Percentiles rank a stretch among this genome's conserved stretches.
Evolutionary conservation across 495 filamentous ascomycete species (phyloP).

Genomic region (Hyaloscypha finlandica): DNA sequence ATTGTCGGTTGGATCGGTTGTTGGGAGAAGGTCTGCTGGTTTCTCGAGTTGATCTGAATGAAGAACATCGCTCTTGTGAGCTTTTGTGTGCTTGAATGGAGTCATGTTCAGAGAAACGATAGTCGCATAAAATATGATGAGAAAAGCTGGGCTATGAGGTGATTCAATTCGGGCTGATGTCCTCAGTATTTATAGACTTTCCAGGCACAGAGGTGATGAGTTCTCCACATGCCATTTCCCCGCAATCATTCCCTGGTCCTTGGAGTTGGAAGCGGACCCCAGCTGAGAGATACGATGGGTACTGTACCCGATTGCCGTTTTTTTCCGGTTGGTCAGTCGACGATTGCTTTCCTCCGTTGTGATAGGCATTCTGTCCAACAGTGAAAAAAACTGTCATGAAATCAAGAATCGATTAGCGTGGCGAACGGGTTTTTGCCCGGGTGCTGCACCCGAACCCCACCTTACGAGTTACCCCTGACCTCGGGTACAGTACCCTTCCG

Average conservation of each 20-base stretch:
- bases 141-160: background rate
- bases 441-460: background rate
- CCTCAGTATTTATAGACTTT: background rate
- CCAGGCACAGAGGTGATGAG: background rate
- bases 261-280: background rate
- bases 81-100: background rate
- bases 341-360: background rate
- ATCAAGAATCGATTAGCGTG: background rate
- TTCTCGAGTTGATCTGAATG: conserved; percentile 11
- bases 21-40: background rate
- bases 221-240: background rate
- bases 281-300: background rate
- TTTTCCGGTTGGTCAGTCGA: background rate
- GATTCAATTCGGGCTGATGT: background rate
- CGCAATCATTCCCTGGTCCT: background rate
- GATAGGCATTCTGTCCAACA: background rate
- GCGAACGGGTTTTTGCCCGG: background rate
- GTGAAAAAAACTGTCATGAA: background rate
- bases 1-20: background rate
- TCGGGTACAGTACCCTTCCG: background rate
- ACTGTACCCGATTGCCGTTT: background rate
- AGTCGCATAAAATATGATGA: background rate
- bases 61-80: background rate
- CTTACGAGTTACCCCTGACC: background rate
- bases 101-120: background rate